These are phyloP conservation scores for Hypoxylon intermedium DNA, from an alignment of 495 filamentous ascomycete species.

Conservation along the genomic window DNA sequence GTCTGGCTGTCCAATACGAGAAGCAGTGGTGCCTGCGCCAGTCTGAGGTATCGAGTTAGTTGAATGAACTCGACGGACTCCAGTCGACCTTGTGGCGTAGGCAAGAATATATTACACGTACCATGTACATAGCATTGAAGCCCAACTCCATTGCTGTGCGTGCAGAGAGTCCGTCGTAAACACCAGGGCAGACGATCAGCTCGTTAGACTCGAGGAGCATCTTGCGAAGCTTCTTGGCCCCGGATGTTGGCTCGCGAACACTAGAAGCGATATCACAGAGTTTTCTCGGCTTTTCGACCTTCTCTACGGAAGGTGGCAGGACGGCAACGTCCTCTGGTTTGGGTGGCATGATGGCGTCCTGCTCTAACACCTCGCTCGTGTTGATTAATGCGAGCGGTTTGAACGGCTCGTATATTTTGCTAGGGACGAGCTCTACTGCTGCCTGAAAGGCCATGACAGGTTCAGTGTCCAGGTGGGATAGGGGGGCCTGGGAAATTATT, in stretches of 20 bases:
- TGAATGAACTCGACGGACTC: background rate
- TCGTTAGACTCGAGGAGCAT: slow-evolving; percentile 47
- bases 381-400: slow-evolving; percentile 19
- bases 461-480: slow-evolving; percentile 29
- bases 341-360: slow-evolving; percentile 6
- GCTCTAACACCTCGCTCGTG: slow-evolving; percentile 22
- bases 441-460: slow-evolving; percentile 25
- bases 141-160: slow-evolving; percentile 66
- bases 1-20: slow-evolving; percentile 67
- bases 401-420: slow-evolving; percentile 23
- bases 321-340: slow-evolving; percentile 12
- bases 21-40: slow-evolving; percentile 69
- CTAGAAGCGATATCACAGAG: slow-evolving; percentile 29
- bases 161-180: slow-evolving; percentile 75
- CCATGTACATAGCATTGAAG: slow-evolving; percentile 73
- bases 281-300: slow-evolving; percentile 9
- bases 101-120: slow-evolving; percentile 37
- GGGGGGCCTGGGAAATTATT: slow-evolving; percentile 14
- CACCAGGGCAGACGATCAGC: slow-evolving; percentile 66
- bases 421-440: slow-evolving; percentile 14
- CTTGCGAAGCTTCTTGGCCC: slow-evolving; percentile 56
- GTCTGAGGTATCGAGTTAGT: slow-evolving; percentile 51
- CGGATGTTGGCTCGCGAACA: slow-evolving; percentile 44
- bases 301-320: background rate
- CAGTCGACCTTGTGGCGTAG: background rate